Evolutionary conservation across 768 basidiomycete species (phyloP), one percentile per base, ranked within the genome.

Genomic region (Naganishia vaughanmartiniae): DNA sequence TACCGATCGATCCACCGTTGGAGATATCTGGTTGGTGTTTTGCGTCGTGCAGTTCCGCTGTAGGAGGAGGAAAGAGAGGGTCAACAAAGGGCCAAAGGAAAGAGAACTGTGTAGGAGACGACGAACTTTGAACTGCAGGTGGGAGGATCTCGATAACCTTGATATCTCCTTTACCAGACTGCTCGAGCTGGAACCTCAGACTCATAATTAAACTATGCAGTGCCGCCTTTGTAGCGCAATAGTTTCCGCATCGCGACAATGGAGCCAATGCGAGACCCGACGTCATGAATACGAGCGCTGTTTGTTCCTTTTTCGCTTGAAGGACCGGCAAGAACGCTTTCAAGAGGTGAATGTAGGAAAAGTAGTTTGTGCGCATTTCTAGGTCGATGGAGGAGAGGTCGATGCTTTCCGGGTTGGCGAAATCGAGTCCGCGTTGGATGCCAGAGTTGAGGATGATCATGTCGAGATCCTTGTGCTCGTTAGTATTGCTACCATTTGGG

Each of bases 71-170:
- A 17, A 19, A 30, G 4, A 28, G 4, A 17, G 45, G 48, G 34
- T 15, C 21, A n/a, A 7, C 34, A 19, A n/a, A 28, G 15, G 24
- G 19, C 14, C 11, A 4, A 28, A 19, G 46, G 14, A 46, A 11
- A 21, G 21, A 66, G 14, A n/a, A n/a, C n/a, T n/a, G n/a, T n/a
- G 21, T 4, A n/a, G 21, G 24, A 12, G 39, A n/a, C 5, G 45
- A 46, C 70, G 34, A 46, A 70, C 70, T 67, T 54, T 68, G 46
- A 5, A 73, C 72, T 0, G 36, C 45, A 3, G 72, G 72, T 24
- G 72, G 72, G 17, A 73, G 58, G 45, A 70, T 66, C 65, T 73
- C 72, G 33, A 73, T 70, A 17, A 73, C 57, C 69, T 66, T 65
- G 33, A 70, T 55, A 28, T 54, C 58, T 28, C 67, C 67, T 30